A percentile compares a stretch with the other conserved stretches of the same genome.
Evolutionary conservation across 2,329 filamentous ascomycete genomes (phyloP).

Genomic region (Colletotrichum gigasporum): DNA sequence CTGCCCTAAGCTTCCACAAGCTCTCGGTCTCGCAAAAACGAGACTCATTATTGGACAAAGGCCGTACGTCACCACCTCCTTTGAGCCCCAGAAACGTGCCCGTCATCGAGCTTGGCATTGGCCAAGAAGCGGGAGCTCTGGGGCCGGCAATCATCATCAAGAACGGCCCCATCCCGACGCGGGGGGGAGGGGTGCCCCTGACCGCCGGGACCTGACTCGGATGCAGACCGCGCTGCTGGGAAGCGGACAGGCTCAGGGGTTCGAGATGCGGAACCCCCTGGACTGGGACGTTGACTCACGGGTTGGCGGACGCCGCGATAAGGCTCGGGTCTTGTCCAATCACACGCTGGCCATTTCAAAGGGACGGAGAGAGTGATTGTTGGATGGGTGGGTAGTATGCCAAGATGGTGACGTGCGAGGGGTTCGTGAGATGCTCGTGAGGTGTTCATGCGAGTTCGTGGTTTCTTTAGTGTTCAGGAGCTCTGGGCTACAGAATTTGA

Average conservation of each 20-base stretch:
- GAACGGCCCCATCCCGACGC: neutral
- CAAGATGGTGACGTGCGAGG: too few species aligned
- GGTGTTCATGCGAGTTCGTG: too few species aligned
- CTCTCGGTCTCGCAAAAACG: neutral
- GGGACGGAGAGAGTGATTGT: neutral
- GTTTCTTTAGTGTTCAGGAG: too few species aligned
- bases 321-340: neutral
- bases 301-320: neutral
- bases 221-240: neutral
- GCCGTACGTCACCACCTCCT: neutral
- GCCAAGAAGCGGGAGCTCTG: neutral
- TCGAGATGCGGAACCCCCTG: neutral
- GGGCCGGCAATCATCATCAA: neutral
- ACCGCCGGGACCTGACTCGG: neutral
- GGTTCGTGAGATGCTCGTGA: too few species aligned
- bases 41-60: neutral
- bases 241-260: neutral
- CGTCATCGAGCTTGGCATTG: constrained; percentile 3
- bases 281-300: neutral
- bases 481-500: too few species aligned
- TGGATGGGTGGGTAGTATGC: too few species aligned
- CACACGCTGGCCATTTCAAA: neutral
- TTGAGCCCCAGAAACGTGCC: constrained; percentile 2
- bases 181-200: neutral
- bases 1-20: neutral